phyloP scores from a whole-genome alignment of 192 early-diverging fungal genomes.

The Backusella tuberculispora region DNA sequence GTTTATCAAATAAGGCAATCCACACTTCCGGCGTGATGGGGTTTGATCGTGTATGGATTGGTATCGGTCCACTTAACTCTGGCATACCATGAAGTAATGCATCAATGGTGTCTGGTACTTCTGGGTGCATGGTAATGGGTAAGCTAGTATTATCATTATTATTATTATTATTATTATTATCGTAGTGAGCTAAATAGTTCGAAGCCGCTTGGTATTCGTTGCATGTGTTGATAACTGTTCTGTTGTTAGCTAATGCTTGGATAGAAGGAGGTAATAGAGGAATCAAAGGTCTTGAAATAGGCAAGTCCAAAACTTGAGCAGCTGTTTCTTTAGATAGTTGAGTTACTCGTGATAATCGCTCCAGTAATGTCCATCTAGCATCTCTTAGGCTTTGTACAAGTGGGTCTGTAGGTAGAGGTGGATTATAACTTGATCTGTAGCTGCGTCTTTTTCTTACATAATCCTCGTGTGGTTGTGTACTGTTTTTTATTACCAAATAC shows the following conservation, averaged over 20 bases:
- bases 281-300: conserved; percentile 55
- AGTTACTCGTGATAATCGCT: conserved; percentile 74
- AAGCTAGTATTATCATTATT: not conserved
- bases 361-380: conserved; percentile 73
- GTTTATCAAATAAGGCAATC: conserved; percentile 65
- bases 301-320: conserved; percentile 48
- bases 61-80: not conserved
- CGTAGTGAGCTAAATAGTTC: conserved; percentile 72
- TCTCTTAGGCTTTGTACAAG: conserved; percentile 35
- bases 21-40: conserved; percentile 72
- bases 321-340: conserved; percentile 68
- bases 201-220: conserved; percentile 74
- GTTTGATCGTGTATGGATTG: conserved; percentile 38
- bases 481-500: not conserved
- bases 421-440: not conserved
- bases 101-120: not conserved
- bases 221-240: conserved; percentile 57
- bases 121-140: no score
- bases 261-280: conserved; percentile 54
- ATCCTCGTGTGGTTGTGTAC: not conserved
- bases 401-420: not conserved
- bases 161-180: not conserved
- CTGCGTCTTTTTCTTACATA: not conserved
- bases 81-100: conserved; percentile 16
- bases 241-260: conserved; percentile 50